These are phyloP conservation scores for Metschnikowia arizonensis DNA, from an alignment of 805 yeast genomes.

Conservation along the genomic window DNA sequence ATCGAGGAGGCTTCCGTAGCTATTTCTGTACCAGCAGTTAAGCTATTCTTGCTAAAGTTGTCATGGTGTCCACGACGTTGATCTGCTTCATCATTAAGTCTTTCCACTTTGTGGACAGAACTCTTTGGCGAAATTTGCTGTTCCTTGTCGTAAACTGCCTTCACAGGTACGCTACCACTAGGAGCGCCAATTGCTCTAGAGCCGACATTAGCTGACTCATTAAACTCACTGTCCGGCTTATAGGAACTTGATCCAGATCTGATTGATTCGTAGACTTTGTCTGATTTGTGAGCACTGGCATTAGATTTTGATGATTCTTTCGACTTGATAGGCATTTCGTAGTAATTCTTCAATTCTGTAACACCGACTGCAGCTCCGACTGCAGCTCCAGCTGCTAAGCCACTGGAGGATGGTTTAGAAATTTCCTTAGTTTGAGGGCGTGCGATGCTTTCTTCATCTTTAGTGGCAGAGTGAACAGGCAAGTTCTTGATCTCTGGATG, in stretches of 20 bases:
- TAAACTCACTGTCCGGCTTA: not conserved
- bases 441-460: constrained; percentile 5
- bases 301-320: not conserved
- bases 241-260: too few relatives aligned
- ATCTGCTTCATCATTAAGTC: constrained; percentile 3
- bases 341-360: constrained; percentile 15
- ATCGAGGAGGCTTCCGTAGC: not conserved
- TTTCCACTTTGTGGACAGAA: constrained; percentile 1
- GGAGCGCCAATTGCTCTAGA: too few relatives aligned
- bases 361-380: constrained; percentile 12
- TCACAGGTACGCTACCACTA: too few relatives aligned
- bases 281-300: not conserved
- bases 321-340: not conserved
- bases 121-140: not conserved
- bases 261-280: too few relatives aligned
- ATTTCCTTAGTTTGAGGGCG: constrained; percentile 7
- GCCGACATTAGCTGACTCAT: not conserved
- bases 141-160: constrained; percentile 8
- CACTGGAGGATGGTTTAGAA: constrained; percentile 4
- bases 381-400: constrained; percentile 6
- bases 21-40: constrained; percentile 1
- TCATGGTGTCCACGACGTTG: not conserved
- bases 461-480: constrained; percentile 15
- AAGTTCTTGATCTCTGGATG: constrained; percentile 16
- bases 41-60: not conserved